Conservation (phyloP, 805 yeast species). For the Scheffersomyces ergatensis region DNA sequence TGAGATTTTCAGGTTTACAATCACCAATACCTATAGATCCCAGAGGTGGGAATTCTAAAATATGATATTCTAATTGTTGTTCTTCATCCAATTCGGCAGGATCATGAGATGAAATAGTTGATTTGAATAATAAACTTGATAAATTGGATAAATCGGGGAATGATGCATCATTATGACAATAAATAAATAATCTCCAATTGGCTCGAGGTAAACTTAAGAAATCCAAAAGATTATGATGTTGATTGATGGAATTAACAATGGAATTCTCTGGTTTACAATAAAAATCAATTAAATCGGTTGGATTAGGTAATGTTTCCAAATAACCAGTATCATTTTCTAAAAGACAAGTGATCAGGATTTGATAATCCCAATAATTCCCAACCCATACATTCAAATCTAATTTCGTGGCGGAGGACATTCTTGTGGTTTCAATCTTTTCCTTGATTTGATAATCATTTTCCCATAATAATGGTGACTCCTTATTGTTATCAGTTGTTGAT, state of each 20-base stretch:
- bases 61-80: conserved; percentile 18
- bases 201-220: conserved; percentile 46
- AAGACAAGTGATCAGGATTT: conserved; percentile 26
- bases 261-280: conserved; percentile 55
- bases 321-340: not conserved
- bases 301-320: not conserved
- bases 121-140: conserved; percentile 30
- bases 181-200: conserved; percentile 53
- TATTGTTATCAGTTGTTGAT: not conserved
- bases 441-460: conserved; percentile 64
- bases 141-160: conserved; percentile 49
- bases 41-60: conserved; percentile 74
- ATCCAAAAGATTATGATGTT: conserved; percentile 7
- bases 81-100: conserved; percentile 10
- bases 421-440: conserved; percentile 80
- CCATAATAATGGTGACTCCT: conserved; percentile 38
- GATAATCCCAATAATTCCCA: conserved; percentile 79
- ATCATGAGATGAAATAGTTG: conserved; percentile 22
- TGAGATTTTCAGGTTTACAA: conserved; percentile 57
- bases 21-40: conserved; percentile 81
- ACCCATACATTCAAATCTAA: conserved; percentile 62
- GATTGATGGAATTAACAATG: conserved; percentile 34
- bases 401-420: conserved; percentile 77
- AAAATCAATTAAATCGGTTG: conserved; percentile 20
- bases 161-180: conserved; percentile 58